Percentiles rank a stretch among this genome's conserved stretches.
These are phyloP conservation scores for Aspergillus baeticus DNA, from an alignment of 495 filamentous ascomycete species.

Conservation along the genomic window DNA sequence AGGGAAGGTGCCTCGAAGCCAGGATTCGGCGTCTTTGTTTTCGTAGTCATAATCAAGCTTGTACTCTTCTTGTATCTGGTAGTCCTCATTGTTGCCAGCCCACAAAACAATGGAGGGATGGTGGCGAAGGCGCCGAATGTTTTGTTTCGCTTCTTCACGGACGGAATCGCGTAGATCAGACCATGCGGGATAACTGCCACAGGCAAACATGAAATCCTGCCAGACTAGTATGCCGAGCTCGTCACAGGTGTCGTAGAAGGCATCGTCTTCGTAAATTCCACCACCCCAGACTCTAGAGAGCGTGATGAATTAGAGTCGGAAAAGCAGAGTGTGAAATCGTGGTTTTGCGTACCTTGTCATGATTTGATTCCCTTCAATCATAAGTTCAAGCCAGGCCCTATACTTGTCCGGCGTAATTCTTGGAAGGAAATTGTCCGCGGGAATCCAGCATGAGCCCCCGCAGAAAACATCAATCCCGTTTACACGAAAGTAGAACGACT, in stretches of 20 bases:
- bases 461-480: conserved; percentile 85
- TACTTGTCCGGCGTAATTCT: conserved; percentile 64
- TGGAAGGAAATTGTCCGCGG: conserved; percentile 75
- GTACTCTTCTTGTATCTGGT: conserved; percentile 75
- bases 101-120: conserved; percentile 86
- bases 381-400: conserved; percentile 69
- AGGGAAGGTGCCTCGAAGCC: conserved; percentile 84
- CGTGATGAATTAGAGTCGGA: conserved; percentile 21
- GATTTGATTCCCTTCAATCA: conserved; percentile 64
- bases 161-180: conserved; percentile 66
- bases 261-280: conserved; percentile 70
- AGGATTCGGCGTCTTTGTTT: conserved; percentile 77
- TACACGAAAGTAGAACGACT: conserved; percentile 78
- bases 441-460: conserved; percentile 86
- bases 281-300: conserved; percentile 67
- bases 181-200: conserved; percentile 75
- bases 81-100: conserved; percentile 93
- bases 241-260: conserved; percentile 73
- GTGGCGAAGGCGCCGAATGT: conserved; percentile 73
- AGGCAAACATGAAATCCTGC: conserved; percentile 84
- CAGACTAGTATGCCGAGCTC: conserved; percentile 75
- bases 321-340: background rate
- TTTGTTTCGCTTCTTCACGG: conserved; percentile 67
- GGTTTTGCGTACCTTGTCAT: conserved; percentile 62
- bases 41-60: conserved; percentile 58